Percentiles rank a stretch among this genome's conserved stretches.
These are phyloP conservation scores for Suhomyces faveliae DNA, from an alignment of 805 yeast species.

Conservation along the genomic window DNA sequence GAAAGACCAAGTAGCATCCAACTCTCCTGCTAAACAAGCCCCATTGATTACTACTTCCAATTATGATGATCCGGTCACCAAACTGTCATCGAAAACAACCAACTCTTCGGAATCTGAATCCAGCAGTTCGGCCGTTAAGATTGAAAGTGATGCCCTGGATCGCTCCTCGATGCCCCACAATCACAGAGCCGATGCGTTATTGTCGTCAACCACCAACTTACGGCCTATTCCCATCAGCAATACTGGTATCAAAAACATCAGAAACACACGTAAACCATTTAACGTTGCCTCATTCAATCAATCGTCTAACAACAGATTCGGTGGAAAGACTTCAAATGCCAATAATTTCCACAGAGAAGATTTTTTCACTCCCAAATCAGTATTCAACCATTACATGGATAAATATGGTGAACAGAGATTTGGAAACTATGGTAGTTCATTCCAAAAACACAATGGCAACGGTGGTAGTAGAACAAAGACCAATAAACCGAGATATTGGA, in stretches of 20 bases:
- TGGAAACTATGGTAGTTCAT: conserved; percentile 8
- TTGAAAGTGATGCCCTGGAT: conserved; percentile 1
- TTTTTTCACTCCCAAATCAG: conserved; percentile 76
- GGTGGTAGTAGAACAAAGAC: conserved; percentile 17
- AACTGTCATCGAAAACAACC: neutral
- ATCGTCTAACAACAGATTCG: conserved; percentile 11
- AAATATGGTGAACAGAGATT: conserved; percentile 49
- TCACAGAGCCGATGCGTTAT: conserved; percentile 43
- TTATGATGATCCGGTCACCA: neutral
- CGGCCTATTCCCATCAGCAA: conserved; percentile 42
- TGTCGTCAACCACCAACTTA: conserved; percentile 36
- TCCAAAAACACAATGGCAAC: neutral
- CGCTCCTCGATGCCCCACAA: conserved; percentile 29
- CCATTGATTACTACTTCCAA: conserved; percentile 9
- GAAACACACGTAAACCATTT: conserved; percentile 56
- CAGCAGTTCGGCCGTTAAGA: neutral
- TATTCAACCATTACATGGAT: conserved; percentile 68
- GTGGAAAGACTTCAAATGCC: conserved; percentile 5
- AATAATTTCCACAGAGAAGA: conserved; percentile 60
- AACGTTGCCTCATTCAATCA: conserved; percentile 60
- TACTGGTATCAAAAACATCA: conserved; percentile 22
- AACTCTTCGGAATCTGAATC: conserved; percentile 10
- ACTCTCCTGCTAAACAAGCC: conserved; percentile 15
- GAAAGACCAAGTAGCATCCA: conserved; percentile 9
- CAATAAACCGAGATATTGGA: conserved; percentile 29